These are phyloP conservation scores for Boletus patriciae DNA, from an alignment of 768 basidiomycete genomes.

Conservation along the genomic window DNA sequence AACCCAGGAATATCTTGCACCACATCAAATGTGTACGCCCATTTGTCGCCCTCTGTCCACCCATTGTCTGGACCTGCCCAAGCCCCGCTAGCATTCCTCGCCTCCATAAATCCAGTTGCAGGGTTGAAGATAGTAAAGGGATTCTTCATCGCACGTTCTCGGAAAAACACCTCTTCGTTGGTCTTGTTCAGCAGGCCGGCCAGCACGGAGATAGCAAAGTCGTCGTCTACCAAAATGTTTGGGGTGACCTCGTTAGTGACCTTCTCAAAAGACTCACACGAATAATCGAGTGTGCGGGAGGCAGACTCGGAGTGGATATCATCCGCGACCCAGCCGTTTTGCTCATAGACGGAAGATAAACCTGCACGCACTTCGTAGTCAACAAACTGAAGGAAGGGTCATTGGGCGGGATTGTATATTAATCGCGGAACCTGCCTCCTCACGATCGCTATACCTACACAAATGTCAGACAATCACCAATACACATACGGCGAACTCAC, in stretches of 20 bases:
- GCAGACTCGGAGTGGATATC: conserved; percentile 80
- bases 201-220: conserved; percentile 68
- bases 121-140: conserved; percentile 69
- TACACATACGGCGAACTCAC: conserved; percentile 35
- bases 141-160: conserved; percentile 51
- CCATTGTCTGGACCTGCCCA: conserved; percentile 74
- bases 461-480: background rate
- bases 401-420: background rate
- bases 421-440: conserved; percentile 49
- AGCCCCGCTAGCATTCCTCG: conserved; percentile 60
- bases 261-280: conserved; percentile 50
- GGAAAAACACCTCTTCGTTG: conserved; percentile 49
- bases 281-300: conserved; percentile 76
- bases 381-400: conserved; percentile 46
- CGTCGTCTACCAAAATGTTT: conserved; percentile 55
- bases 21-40: conserved; percentile 79
- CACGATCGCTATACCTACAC: conserved; percentile 63
- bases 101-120: conserved; percentile 78
- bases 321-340: conserved; percentile 73
- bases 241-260: background rate
- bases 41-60: conserved; percentile 82
- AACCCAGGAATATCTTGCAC: conserved; percentile 68
- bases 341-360: conserved; percentile 63
- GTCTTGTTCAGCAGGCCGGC: conserved; percentile 54
- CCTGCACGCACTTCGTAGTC: conserved; percentile 84